Base-by-base conservation (phyloP, 345 rosid genomes). In the Garcia nutans region DNA sequence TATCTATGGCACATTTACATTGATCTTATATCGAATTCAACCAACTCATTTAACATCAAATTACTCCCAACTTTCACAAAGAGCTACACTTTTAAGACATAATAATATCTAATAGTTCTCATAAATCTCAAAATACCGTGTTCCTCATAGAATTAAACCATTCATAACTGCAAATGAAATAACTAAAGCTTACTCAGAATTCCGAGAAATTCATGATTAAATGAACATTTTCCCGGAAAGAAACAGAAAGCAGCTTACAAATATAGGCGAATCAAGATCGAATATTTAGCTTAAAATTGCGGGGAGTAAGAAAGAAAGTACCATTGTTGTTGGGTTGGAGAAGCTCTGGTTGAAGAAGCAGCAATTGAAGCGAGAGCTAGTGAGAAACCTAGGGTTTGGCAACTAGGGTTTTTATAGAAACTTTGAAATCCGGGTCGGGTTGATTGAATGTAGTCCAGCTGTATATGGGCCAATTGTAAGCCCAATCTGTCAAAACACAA, bases 311-410 rank as follows among this genome's bases (percentile, higher is more conserved):
- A 45, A n/a, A 13, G 22, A 33, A 52, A 12, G 9, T 50, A 76
- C 79, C 79, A 76, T 76, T 2, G 54, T 7, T 26, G 41, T 9
- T n/a, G 20, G 41, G 10, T 44, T 59, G 73, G 59, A 5, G 60
- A 49, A 57, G 8, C 59, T 45, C 33, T 47, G 26, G 20, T 10
- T 10, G 54, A 16, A 28, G 74, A 31, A 49, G 74, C 60, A 23
- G 68, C 74, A 12, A 60, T 68, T 3, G 33, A 33, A 58, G 2
- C 10, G 2, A 58, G 15, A 23, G 65, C 52, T 2, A 49, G 10
- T 2, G 17, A 47, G 52, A 33, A 16, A 52, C 52, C 68, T 47
- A 47, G 74, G 74, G 74, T 49, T 69, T 49, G 19, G 33, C 45
- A 11, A 5, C 13, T 42, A 23, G 13, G 20, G 41, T 0, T 3